Base-by-base conservation (phyloP, 371 early-diverging fungal species). In the Thermomucor indicae-seudaticae region DNA sequence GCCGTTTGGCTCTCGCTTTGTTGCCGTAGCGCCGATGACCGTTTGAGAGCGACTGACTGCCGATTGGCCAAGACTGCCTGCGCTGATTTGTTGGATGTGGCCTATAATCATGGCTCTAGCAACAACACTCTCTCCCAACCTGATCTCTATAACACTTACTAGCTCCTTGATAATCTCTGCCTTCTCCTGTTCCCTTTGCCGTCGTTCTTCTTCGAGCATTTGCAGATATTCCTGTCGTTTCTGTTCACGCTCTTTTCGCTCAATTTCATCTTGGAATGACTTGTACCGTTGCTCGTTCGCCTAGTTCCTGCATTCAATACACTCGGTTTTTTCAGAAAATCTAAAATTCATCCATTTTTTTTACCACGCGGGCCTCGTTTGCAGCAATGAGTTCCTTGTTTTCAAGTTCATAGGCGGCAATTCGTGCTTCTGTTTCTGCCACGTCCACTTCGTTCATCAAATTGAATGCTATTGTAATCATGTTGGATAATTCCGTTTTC, bases 371-470 rank as follows among this genome's bases (percentile, higher is more conserved):
- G 12, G 72, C 75, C 27, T 70, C 73, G 63, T 89, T 91, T 41
- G 73, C 78, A 29, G 78, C 80, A 57, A 97, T 95, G 16, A 80
- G 65, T 17, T 89, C 90, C 41, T 84, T 80, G 60, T 97, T 92
- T 55, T 92, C 93, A 12, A 71, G 61, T 28, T 84, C 79, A 64
- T 86, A 95, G 49, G 75, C 70, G 37, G 88, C 83, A 34, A 97
- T 91, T 30, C 72, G 64, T n/a, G 78, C 89, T 44, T 90, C 84
- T 10, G 92, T 91, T 52, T 87, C 86, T 44, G 89, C 83, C 8
- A 91, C 81, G 64, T 96, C 88, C 16, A 88, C 84, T 42, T 89
- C 91, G 60, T 95, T 86, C 49, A 90, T 83, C 24, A 93, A 70
- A 60, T 92, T 93, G 62, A 92, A 91, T 1, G 91, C 86, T 88